Evolutionary conservation across 2,329 filamentous ascomycete genomes (phyloP).

Genomic region (Fusarium sp.): DNA sequence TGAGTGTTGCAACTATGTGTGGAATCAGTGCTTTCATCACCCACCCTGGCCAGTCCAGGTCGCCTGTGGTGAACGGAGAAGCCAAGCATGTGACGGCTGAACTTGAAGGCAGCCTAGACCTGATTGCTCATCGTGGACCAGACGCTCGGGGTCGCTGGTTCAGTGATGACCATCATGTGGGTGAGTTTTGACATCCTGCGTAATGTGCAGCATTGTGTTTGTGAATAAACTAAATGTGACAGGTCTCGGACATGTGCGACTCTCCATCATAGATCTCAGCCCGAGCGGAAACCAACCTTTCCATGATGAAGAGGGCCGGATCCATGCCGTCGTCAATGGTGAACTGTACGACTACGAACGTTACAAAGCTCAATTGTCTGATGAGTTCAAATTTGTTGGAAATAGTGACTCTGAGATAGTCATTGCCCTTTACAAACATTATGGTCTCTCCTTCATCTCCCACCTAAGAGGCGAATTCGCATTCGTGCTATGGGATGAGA

Average conservation of each 20-base stretch:
- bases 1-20: background rate
- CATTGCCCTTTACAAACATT: conserved; percentile 5
- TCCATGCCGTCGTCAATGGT: conserved; percentile 1
- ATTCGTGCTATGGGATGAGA: background rate
- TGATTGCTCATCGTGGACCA: conserved; percentile 4
- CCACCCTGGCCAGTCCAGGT: background rate
- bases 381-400: conserved; percentile 1
- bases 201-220: background rate
- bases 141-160: conserved; percentile 7
- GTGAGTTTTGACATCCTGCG: background rate
- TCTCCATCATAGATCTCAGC: conserved; percentile 6
- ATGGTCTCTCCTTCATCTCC: background rate
- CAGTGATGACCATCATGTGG: background rate
- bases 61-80: background rate
- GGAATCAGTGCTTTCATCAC: conserved; percentile 8
- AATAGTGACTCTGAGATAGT: conserved; percentile 11
- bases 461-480: background rate
- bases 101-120: conserved; percentile 1
- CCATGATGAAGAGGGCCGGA: background rate
- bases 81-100: background rate
- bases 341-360: conserved; percentile 1
- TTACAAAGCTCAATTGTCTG: background rate
- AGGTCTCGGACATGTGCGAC: conserved; percentile 7
- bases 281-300: conserved; percentile 1
- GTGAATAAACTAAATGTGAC: no score